phyloP scores from a whole-genome alignment of 164 flowering plant species.

The Litsea cubeba region DNA sequence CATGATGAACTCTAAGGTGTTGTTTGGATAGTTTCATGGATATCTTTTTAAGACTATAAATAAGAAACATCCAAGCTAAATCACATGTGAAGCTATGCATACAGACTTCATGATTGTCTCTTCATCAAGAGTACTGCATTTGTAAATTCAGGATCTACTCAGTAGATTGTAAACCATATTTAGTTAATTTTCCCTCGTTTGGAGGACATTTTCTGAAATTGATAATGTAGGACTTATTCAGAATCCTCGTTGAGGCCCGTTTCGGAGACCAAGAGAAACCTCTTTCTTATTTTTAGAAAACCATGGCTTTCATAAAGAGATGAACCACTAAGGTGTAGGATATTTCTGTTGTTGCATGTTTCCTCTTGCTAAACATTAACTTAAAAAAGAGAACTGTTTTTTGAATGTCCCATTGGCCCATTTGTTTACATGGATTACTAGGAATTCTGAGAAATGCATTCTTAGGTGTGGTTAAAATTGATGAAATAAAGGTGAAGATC shows the following conservation, averaged over 20 bases:
- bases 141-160: background rate
- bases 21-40: background rate
- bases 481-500: background rate
- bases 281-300: background rate
- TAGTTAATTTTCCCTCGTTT: background rate
- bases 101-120: background rate
- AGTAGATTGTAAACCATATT: background rate
- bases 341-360: background rate
- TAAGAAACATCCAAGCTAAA: too few relatives aligned
- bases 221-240: background rate
- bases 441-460: background rate
- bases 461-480: too few relatives aligned
- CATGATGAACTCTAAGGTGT: slow-evolving; percentile 24
- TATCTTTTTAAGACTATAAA: too few relatives aligned
- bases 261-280: background rate
- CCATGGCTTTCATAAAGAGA: background rate
- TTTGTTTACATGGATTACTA: background rate
- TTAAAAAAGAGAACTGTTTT: background rate
- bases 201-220: background rate
- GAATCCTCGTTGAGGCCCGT: background rate
- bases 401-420: background rate
- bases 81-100: too few relatives aligned
- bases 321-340: background rate
- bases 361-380: background rate
- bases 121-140: background rate